phyloP scores from a whole-genome alignment of 2,329 filamentous ascomycete genomes.

The Lomentospora prolificans region DNA sequence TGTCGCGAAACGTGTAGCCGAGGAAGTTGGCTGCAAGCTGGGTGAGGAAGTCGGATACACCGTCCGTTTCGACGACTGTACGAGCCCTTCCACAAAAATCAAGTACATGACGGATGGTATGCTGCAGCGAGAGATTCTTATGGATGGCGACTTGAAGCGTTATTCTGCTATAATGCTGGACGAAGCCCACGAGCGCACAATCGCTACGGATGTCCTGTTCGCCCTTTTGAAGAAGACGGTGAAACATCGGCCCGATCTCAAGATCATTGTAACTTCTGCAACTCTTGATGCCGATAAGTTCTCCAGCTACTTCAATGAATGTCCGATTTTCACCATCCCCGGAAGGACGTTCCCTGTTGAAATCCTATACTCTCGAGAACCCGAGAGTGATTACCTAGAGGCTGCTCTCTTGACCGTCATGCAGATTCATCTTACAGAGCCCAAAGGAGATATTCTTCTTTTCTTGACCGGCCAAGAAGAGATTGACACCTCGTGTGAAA shows the following conservation, averaged over 20 bases:
- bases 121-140: constrained; percentile 87
- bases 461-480: constrained; percentile 97
- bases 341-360: constrained; percentile 93
- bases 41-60: constrained; percentile 94
- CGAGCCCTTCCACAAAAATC: constrained; percentile 77
- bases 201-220: constrained; percentile 91
- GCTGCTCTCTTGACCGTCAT: constrained; percentile 92
- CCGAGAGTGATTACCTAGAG: constrained; percentile 92
- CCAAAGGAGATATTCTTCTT: constrained; percentile 85
- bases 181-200: constrained; percentile 94
- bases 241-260: constrained; percentile 75
- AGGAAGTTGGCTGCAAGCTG: constrained; percentile 86
- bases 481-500: constrained; percentile 90
- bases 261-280: constrained; percentile 92
- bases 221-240: constrained; percentile 89
- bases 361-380: constrained; percentile 88
- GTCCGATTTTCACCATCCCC: constrained; percentile 93
- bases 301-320: constrained; percentile 89
- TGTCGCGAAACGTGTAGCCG: constrained; percentile 89
- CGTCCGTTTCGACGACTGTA: constrained; percentile 94
- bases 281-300: constrained; percentile 97
- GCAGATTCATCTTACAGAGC: constrained; percentile 94
- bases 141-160: constrained; percentile 78
- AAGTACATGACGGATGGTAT: constrained; percentile 99
- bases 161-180: constrained; percentile 98